Base-by-base conservation (phyloP, 805 yeast genomes). In the Brettanomyces custersianus region DNA sequence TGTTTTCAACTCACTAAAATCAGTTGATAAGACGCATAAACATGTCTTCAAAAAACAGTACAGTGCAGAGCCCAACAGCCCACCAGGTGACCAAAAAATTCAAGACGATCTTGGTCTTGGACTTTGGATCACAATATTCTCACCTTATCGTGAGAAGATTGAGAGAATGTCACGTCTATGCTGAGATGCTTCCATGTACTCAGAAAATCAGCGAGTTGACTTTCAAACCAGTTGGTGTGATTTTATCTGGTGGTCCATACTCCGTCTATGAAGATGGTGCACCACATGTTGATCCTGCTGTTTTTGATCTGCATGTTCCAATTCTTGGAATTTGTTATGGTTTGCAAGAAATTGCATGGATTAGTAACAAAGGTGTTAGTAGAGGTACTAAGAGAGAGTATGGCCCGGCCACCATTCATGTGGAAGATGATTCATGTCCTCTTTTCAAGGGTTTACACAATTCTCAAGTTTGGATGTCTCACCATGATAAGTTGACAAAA, bases 401-500 rank as follows among this genome's bases (percentile, higher is more conserved):
- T 57, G 98, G 98, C 42, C 96, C 95, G 34, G 96, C 98, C 42
- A 77, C 83, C 40, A 71, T 92, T 59, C 94, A 86, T 39, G 95
- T 90, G 40, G 68, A 72, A 49, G 92, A 85, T 55, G 45, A 63
- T 29, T 39, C 62, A 16, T 76, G 85, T 60, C 77, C 83, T 16
- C 68, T 92, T 44, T 92, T 92, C 65, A 70, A 77, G 44, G 96
- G 80, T 42, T 85, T 92, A 50, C 94, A 87, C 62, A 81, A 92
- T 67, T 86, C 94, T 40, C 88, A 81, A 60, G 96, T 92, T 43
- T 92, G 98, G 98, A 92, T 92, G 98, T 88, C 97, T 33, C 98
- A 92, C 63, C 95, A 95, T 56, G 98, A 92, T 66, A 92, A 92
- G 70, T 72, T 92, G 54, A 78, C 77, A 52, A 83, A 90, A 36